Evolutionary conservation across 1,284 basidiomycete genomes (phyloP), one percentile per base, ranked within the genome.

Genomic region (Trichosporon coremiiforme): DNA sequence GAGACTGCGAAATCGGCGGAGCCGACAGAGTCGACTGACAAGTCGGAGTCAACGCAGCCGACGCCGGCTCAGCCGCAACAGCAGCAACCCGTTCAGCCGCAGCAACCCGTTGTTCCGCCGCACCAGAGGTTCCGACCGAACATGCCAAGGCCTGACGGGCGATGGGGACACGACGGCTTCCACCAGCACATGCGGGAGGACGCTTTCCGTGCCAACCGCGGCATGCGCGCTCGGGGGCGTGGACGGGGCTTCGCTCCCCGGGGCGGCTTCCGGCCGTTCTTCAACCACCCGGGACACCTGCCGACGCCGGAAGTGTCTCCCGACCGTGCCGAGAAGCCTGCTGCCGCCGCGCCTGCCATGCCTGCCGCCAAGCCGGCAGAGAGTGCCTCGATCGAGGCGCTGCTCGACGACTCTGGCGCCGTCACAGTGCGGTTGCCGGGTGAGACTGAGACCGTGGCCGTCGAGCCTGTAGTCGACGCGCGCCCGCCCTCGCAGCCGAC

Each of bases 111-210:
- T 38, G 35, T 35, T 38, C 17, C 64, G 45, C 17, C 66, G n/a
- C n/a, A n/a, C 13, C 57, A 57, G 57, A 31, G 57, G 29, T 41
- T 71, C 73, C n/a, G 63, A 69, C 8, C 66, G 69, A 29, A 71
- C 69, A 15, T 70, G 53, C 8, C 57, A 8, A 1, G 57, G 22
- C 55, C 66, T 22, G 57, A 31, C 12, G 67, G 63, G 41, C 77
- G 75, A 55, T 82, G 79, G 80, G 80, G 80, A 20, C 80, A 82
- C 66, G 79, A 82, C 62, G 79, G 73, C 6, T 82, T 75, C 65
- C 79, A 79, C 47, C 75, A 76, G 64, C 68, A 63, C 4, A 53
- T 66, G 7, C 64, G 65, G 10, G 68, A 73, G 38, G 67, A 71
- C 13, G 45, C 64, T 12, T 64, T 68, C 67, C 70, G 72, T 47